Evolutionary conservation across 1,284 basidiomycete species (phyloP).

Genomic region (Pyrrhoderma lamaoense): DNA sequence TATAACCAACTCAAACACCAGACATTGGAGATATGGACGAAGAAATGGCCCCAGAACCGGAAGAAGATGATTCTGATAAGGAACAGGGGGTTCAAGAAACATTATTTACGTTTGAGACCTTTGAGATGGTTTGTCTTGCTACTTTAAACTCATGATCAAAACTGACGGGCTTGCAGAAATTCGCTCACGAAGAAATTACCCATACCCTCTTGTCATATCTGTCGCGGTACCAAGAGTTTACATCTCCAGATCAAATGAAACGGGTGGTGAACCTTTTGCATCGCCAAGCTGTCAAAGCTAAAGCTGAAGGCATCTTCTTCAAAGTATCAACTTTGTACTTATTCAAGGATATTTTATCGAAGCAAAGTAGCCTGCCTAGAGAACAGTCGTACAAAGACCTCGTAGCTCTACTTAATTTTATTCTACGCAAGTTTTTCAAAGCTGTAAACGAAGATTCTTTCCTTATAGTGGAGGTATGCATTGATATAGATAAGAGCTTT

Average conservation of each 20-base stretch:
- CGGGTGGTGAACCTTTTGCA: slow-evolving; percentile 82
- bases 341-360: slow-evolving; percentile 76
- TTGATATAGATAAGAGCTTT: slow-evolving; percentile 20
- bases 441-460: slow-evolving; percentile 73
- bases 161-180: slow-evolving; percentile 57
- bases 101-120: slow-evolving; percentile 83
- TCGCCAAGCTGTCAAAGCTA: slow-evolving; percentile 80
- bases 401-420: slow-evolving; percentile 71
- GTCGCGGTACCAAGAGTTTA: slow-evolving; percentile 74
- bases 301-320: slow-evolving; percentile 90
- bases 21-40: slow-evolving; percentile 57
- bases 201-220: slow-evolving; percentile 78
- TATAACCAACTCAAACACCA: slow-evolving; percentile 29
- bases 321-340: slow-evolving; percentile 81
- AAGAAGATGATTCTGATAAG: slow-evolving; percentile 37
- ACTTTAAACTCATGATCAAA: slow-evolving; percentile 9
- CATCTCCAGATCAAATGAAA: slow-evolving; percentile 74
- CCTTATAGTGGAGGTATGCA: slow-evolving; percentile 68
- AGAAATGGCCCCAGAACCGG: slow-evolving; percentile 33
- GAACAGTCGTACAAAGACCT: slow-evolving; percentile 80
- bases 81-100: slow-evolving; percentile 72
- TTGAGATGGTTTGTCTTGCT: slow-evolving; percentile 62
- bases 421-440: slow-evolving; percentile 90
- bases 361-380: slow-evolving; percentile 67
- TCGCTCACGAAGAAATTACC: slow-evolving; percentile 77